These are phyloP conservation scores for Irpex rosettiformis DNA, from an alignment of 1,284 basidiomycete species.

Conservation along the genomic window DNA sequence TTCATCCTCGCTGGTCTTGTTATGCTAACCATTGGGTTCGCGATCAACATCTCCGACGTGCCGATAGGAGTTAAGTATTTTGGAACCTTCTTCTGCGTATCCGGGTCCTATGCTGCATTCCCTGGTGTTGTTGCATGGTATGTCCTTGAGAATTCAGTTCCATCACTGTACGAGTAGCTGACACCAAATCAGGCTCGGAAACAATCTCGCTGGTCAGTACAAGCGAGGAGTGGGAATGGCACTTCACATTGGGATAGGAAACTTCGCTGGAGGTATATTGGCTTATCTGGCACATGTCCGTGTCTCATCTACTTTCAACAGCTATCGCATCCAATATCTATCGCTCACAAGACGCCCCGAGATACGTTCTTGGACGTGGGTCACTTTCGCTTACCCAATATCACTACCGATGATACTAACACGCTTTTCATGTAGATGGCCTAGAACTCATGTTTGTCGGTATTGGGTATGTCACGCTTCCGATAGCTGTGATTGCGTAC, in stretches of 20 bases:
- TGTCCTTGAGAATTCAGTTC: conserved; percentile 14
- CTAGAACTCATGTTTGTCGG: conserved; percentile 67
- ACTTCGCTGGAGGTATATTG: conserved; percentile 37
- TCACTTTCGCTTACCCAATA: conserved; percentile 6
- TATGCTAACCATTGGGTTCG: conserved; percentile 56
- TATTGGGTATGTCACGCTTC: conserved; percentile 54
- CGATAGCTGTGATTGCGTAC: conserved; percentile 48
- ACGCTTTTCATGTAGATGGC: conserved; percentile 39
- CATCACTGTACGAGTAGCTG: not conserved
- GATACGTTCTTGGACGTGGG: conserved; percentile 59
- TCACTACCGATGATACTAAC: not conserved
- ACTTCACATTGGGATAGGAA: conserved; percentile 60
- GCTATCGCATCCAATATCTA: conserved; percentile 62
- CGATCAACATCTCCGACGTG: conserved; percentile 58
- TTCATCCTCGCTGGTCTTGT: conserved; percentile 56
- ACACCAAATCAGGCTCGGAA: conserved; percentile 42
- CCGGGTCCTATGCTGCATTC: conserved; percentile 57
- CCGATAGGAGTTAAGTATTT: conserved; percentile 59
- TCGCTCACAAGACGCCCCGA: conserved; percentile 52
- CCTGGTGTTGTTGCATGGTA: conserved; percentile 68
- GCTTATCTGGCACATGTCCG: not conserved
- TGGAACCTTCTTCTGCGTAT: conserved; percentile 61
- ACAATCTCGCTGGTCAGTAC: conserved; percentile 61
- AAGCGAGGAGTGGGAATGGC: conserved; percentile 65
- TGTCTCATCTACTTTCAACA: conserved; percentile 32